phyloP scores from a whole-genome alignment of 257 asterid species.

The Agastache rugosa region DNA sequence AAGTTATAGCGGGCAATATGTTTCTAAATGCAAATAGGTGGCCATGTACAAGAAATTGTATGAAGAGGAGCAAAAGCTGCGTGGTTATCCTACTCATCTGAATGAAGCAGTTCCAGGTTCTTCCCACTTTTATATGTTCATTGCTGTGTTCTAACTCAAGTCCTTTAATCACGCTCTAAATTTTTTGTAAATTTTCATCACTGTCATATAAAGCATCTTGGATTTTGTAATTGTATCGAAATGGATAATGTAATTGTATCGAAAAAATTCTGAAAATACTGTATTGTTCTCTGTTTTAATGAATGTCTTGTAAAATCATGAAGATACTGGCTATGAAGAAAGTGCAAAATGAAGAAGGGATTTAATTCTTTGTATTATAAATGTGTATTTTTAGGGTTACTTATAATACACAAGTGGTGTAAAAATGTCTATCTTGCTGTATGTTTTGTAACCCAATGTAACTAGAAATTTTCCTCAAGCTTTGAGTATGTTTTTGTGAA shows the following conservation, averaged over 20 bases:
- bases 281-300: not conserved
- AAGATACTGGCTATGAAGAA: not conserved
- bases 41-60: conserved; percentile 87
- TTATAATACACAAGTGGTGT: not conserved
- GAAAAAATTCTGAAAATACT: not conserved
- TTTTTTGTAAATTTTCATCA: conserved; percentile 13
- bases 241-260: conserved; percentile 15
- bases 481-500: not conserved
- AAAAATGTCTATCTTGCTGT: not conserved
- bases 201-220: not conserved
- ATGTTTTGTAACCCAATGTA: not conserved
- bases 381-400: not conserved
- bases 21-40: conserved; percentile 52
- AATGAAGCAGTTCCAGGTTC: conserved; percentile 64
- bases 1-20: conserved; percentile 6
- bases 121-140: conserved; percentile 27
- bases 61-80: conserved; percentile 80
- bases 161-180: conserved; percentile 27
- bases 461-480: not conserved
- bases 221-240: conserved; percentile 15
- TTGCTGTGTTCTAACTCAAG: not conserved
- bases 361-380: not conserved
- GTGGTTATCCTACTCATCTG: conserved; percentile 44
- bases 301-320: not conserved
- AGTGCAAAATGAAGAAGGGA: not conserved